These are phyloP conservation scores for Leavenworthia alabamica DNA, from an alignment of 345 rosid genomes.

Conservation along the genomic window DNA sequence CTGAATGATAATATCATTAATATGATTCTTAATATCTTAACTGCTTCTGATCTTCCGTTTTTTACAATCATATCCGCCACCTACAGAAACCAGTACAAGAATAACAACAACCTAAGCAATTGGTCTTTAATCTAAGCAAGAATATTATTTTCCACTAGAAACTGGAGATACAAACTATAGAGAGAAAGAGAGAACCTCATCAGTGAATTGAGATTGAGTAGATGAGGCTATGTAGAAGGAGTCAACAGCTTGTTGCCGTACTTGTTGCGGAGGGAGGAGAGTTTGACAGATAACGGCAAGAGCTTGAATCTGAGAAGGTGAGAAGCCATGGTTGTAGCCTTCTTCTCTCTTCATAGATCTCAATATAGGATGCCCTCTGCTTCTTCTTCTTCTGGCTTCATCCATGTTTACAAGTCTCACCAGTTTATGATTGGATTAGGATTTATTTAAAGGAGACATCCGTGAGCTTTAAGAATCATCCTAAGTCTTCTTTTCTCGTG, in stretches of 20 bases:
- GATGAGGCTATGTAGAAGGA: conserved; percentile 49
- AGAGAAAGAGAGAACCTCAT: conserved; percentile 43
- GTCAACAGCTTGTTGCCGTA: conserved; percentile 9
- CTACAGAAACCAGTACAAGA: background rate
- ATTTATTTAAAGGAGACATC: background rate
- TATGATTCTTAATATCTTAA: conserved; percentile 35
- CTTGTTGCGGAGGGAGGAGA: conserved; percentile 39
- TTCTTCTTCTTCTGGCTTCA: conserved; percentile 19
- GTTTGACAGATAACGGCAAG: conserved; percentile 56
- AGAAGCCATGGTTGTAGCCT: conserved; percentile 56
- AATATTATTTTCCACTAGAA: background rate
- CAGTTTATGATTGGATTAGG: background rate
- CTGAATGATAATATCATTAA: conserved; percentile 52
- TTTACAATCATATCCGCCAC: conserved; percentile 51
- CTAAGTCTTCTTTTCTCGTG: background rate
- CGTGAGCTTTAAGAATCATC: conserved; percentile 8
- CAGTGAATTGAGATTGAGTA: conserved; percentile 49
- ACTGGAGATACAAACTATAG: background rate
- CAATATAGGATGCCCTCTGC: conserved; percentile 48
- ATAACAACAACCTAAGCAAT: too few relatives aligned
- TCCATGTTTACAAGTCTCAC: background rate
- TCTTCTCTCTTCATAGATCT: conserved; percentile 34
- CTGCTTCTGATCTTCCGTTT: conserved; percentile 34
- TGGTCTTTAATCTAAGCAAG: background rate
- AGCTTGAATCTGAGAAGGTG: conserved; percentile 51